Base-by-base conservation (phyloP, 495 filamentous ascomycete genomes). In the Aspergillus diversus region DNA sequence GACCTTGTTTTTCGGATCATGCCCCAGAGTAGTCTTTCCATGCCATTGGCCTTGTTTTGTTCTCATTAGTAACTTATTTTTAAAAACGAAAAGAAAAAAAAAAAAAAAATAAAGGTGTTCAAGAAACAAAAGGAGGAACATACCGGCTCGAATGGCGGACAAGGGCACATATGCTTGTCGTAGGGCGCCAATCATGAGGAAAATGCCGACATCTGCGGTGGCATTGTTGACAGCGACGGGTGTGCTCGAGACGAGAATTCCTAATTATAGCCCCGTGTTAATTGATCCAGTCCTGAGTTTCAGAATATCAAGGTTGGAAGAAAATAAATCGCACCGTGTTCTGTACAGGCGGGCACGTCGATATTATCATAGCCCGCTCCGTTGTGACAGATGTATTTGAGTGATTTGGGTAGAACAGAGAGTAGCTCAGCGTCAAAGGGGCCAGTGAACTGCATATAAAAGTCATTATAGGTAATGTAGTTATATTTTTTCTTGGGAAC, bases 331-430 rank as follows among this genome's bases (percentile, higher is more conserved):
- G 17, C 61, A 80, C 82, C 80, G 64, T 83, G 78, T 34, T 80
- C 75, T 13, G 87, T 82, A 72, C 90, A 92, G n/a, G 84, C 87
- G 6, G 83, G 66, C 32, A 92, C 80, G 66, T 93, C 89, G 33
- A 95, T 84, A 60, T 92, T 90, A 66, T 95, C 91, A 71, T 95
- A 95, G 4, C 91, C 91, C 33, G 91, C 91, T 37, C 92, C 93
- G 69, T 92, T 93, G 72, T 97, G 92, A 70, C 86, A 90, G 64
- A 97, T 83, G 73, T 90, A 97, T 63, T 84, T 88, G 43, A 96
- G 71, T 4, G 85, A 88, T 34, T 73, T 67, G 1, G 92, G 92
- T 13, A 92, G 78, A 6, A 76, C 71, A 5, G 81, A 71, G 51
- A 91, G 70, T 58, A 92, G 65, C 64, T 87, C 86, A 16, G 72